Conservation (phyloP, 1,284 basidiomycete species). For the Malassezia brasiliensis region DNA sequence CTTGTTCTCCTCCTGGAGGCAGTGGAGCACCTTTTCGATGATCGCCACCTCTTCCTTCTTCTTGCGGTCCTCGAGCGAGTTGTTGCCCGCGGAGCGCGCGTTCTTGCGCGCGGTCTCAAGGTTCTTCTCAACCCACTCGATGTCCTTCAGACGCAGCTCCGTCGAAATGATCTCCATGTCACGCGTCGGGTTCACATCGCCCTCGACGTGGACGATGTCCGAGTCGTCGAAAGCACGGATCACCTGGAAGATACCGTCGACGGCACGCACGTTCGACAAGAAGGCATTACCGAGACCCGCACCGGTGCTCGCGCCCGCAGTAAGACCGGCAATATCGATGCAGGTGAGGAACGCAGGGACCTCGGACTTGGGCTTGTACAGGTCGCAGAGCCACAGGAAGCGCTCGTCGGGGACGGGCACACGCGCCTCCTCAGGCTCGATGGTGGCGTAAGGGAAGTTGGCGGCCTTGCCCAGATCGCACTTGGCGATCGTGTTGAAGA, state of each 20-base stretch:
- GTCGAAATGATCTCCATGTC: slow-evolving; percentile 98
- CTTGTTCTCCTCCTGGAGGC: slow-evolving; percentile 69
- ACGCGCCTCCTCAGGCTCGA: slow-evolving; percentile 60
- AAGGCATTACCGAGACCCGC: slow-evolving; percentile 97
- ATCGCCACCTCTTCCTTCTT: slow-evolving; percentile 87
- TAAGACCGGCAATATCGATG: slow-evolving; percentile 97
- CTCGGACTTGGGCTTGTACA: slow-evolving; percentile 79
- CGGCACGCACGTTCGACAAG: slow-evolving; percentile 91
- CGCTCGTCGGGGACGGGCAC: slow-evolving; percentile 92
- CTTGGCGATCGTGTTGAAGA: slow-evolving; percentile 78
- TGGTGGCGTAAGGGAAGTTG: slow-evolving; percentile 98
- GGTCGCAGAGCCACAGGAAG: slow-evolving; percentile 83
- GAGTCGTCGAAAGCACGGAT: slow-evolving; percentile 96
- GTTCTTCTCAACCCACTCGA: slow-evolving; percentile 94
- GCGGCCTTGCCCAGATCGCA: slow-evolving; percentile 81
- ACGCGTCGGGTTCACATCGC: slow-evolving; percentile 86
- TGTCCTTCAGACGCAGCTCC: slow-evolving; percentile 73
- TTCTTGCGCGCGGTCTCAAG: slow-evolving; percentile 55
- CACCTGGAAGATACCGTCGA: slow-evolving; percentile 98
- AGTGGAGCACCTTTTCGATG: slow-evolving; percentile 72
- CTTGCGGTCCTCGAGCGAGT: slow-evolving; percentile 81
- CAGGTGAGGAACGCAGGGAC: slow-evolving; percentile 93
- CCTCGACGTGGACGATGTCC: slow-evolving; percentile 98
- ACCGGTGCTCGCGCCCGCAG: slow-evolving; percentile 90
- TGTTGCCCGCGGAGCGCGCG: slow-evolving; percentile 55